Percentiles rank a stretch among this genome's conserved stretches.
phyloP scores from a whole-genome alignment of 2,329 filamentous ascomycete genomes.

The Gaeumannomyces tritici region DNA sequence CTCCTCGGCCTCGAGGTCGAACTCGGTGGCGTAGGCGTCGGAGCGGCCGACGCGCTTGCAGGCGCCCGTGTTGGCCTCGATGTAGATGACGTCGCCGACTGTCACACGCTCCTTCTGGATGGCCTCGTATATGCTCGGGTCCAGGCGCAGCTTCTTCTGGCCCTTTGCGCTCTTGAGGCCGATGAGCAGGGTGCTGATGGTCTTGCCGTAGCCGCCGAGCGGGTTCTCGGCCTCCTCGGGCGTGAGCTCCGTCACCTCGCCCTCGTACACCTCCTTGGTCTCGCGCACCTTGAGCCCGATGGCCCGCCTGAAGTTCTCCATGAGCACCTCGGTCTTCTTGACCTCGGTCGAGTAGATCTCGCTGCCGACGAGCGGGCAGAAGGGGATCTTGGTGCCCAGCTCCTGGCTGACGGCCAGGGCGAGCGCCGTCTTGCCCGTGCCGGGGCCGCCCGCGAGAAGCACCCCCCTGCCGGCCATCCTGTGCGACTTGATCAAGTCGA shows the following conservation, averaged over 20 bases:
- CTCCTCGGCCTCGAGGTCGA: slow-evolving; percentile 96
- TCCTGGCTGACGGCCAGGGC: slow-evolving; percentile 95
- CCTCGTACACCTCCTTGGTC: slow-evolving; percentile 98
- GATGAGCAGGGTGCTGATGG: slow-evolving; percentile 90
- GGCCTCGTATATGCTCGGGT: slow-evolving; percentile 97
- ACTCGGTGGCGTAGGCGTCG: slow-evolving; percentile 96
- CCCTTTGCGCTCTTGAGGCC: slow-evolving; percentile 92
- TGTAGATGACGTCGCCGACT: slow-evolving; percentile 96
- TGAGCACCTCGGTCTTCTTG: slow-evolving; percentile 97
- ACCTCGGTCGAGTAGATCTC: slow-evolving; percentile 97
- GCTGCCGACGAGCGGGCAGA: slow-evolving; percentile 95
- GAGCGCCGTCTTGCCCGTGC: slow-evolving; percentile 93
- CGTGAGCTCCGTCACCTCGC: slow-evolving; percentile 94
- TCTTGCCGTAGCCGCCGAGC: slow-evolving; percentile 91
- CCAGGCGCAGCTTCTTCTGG: slow-evolving; percentile 93
- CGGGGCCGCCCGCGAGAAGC: slow-evolving; percentile 84
- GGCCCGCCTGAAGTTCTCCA: slow-evolving; percentile 97
- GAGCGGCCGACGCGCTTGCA: slow-evolving; percentile 95
- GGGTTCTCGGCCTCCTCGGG: slow-evolving; percentile 98
- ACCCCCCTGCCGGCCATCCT: slow-evolving; percentile 97
- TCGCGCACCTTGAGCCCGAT: slow-evolving; percentile 96
- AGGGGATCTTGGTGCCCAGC: slow-evolving; percentile 94
- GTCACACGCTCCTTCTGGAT: slow-evolving; percentile 97
- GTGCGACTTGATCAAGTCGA: slow-evolving; percentile 90
- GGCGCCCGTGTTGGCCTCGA: slow-evolving; percentile 96